Evolutionary conservation across 1,139 yeast genomes (phyloP).

Genomic region (Scheffersomyces titani): DNA sequence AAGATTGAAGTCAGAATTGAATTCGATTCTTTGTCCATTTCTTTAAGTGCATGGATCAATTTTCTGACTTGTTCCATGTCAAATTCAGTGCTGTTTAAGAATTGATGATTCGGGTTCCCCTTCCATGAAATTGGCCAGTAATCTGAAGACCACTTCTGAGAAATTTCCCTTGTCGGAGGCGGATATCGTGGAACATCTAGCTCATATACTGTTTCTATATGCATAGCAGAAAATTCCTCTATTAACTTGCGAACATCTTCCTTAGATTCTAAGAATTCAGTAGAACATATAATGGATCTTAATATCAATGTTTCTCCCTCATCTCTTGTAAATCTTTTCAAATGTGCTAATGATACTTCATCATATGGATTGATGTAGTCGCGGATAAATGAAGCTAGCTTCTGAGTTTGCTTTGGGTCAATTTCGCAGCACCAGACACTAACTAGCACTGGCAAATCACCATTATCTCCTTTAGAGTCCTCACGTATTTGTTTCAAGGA

Average conservation of each 20-base stretch:
- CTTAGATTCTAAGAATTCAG: conserved; percentile 13
- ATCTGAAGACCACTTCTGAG: conserved; percentile 59
- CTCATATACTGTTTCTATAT: conserved; percentile 6
- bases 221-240: conserved; percentile 10
- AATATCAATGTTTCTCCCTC: conserved; percentile 12
- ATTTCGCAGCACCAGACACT: conserved; percentile 59
- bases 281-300: conserved; percentile 31
- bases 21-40: not conserved
- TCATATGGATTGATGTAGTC: conserved; percentile 30
- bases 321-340: conserved; percentile 35
- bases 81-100: conserved; percentile 52
- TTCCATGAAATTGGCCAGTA: conserved; percentile 95
- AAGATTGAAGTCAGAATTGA: conserved; percentile 21
- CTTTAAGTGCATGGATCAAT: conserved; percentile 21
- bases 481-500: conserved; percentile 48
- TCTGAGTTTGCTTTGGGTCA: conserved; percentile 30
- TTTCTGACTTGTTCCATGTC: conserved; percentile 46
- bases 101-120: conserved; percentile 84
- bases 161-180: conserved; percentile 66
- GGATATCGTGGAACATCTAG: conserved; percentile 48
- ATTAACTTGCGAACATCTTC: conserved; percentile 15
- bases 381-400: conserved; percentile 25
- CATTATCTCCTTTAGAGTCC: conserved; percentile 20
- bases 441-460: conserved; percentile 35
- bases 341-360: conserved; percentile 24